Base-by-base conservation (phyloP, 1,284 basidiomycete species). In the Wallemia ichthyophaga region DNA sequence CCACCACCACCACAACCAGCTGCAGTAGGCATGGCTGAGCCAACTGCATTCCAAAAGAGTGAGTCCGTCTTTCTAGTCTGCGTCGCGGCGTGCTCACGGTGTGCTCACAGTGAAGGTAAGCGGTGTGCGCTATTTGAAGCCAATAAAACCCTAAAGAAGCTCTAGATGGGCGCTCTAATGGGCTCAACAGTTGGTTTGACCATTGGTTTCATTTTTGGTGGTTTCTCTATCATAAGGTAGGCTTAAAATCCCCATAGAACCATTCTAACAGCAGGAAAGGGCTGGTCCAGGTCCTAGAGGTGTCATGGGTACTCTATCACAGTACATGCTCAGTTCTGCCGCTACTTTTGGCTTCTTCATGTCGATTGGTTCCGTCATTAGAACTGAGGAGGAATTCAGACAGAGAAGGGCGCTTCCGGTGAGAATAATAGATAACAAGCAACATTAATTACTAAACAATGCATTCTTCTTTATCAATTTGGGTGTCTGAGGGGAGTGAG, bases 121-220 rank as follows among this genome's bases (percentile, higher is more conserved):
- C 5, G 37, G n/a, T 11, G 28, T 31, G 7, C 28, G 28, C 28
- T 7, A 48, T 3, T 13, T 3, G 9, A 21, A 5, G 37, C n/a
- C n/a, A 5, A 21, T 15, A 13, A 17, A 5, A 5, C n/a, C 13
- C 11, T 21, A 21, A 48, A 21, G n/a, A 17, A 7, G 28, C 7
- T 31, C 5, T 48, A 48, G 37, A 48, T 48, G 37, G 37, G 37
- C n/a, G 37, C 37, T 15, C n/a, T 48, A 5, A 48, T 48, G 37
- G 37, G 37, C 7, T 48, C 37, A 3, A 48, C 37, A 5, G 88
- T 92, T 61, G 88, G 88, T 27, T 75, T 91, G 58, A 91, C 87
- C 32, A 91, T 92, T 66, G 88, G 88, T n/a, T 92, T 94, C 72
- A 81, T 94, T 63, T 94, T 94, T 67, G 88, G 87, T 57, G 80